Evolutionary conservation across 179 eudicot genomes (phyloP).

Genomic region (Spergularia azorica): DNA sequence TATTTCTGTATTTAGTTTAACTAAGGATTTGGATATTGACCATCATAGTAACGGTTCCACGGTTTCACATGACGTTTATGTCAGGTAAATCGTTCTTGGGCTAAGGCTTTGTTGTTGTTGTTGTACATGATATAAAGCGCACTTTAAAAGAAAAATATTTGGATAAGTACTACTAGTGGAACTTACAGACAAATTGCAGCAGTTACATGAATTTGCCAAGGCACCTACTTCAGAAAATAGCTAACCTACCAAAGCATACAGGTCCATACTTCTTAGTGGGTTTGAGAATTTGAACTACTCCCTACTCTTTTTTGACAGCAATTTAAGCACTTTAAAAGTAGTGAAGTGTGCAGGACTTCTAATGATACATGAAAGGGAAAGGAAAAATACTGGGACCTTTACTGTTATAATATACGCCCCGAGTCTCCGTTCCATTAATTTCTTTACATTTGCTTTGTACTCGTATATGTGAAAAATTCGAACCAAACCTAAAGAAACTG

Average conservation of each 20-base stretch:
- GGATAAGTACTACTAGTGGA: background rate
- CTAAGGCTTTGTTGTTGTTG: too few species aligned
- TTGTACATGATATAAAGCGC: too few species aligned
- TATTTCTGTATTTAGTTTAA: too few species aligned
- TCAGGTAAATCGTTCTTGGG: background rate
- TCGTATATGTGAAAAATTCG: too few species aligned
- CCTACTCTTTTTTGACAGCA: background rate
- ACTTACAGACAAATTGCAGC: conserved; percentile 2
- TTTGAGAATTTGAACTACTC: background rate
- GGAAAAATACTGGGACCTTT: background rate
- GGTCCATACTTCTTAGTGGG: conserved; percentile 1
- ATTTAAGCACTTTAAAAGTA: too few species aligned
- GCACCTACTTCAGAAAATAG: conserved; percentile 48
- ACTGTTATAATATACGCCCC: too few species aligned
- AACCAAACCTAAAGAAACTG: too few species aligned
- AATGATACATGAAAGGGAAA: background rate
- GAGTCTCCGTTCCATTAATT: too few species aligned
- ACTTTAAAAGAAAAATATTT: too few species aligned
- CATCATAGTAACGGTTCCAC: background rate
- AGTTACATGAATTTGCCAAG: conserved; percentile 44
- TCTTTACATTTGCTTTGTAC: too few species aligned
- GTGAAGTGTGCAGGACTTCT: background rate
- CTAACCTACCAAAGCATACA: conserved; percentile 34
- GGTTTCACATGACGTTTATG: background rate
- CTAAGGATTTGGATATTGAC: background rate